Percentiles rank a stretch among this genome's conserved stretches.
Conservation (phyloP, 768 basidiomycete genomes). For the Exidia glandulosa region DNA sequence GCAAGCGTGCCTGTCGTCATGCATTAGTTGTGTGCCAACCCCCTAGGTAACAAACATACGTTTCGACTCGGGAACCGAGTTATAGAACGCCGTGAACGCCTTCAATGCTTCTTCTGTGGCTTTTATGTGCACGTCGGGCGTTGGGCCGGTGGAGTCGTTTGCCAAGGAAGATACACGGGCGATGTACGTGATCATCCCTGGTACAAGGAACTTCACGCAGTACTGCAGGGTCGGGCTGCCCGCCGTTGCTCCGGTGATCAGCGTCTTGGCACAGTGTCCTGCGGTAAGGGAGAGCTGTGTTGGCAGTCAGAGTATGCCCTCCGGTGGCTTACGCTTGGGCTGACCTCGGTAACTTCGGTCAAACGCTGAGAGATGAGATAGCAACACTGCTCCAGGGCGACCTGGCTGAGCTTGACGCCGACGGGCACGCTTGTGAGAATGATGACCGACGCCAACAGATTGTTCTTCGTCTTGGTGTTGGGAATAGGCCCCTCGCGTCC, state of each 20-base stretch:
- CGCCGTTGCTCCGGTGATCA: conserved; percentile 59
- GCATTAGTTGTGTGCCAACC: conserved; percentile 2
- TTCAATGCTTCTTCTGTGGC: conserved; percentile 75
- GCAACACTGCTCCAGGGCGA: conserved; percentile 74
- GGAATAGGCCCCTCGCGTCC: conserved; percentile 71
- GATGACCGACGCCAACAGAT: conserved; percentile 76
- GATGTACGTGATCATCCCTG: conserved; percentile 71
- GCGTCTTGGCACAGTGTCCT: conserved; percentile 79
- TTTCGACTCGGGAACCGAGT: conserved; percentile 42
- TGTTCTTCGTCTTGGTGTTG: conserved; percentile 78
- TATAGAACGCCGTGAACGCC: conserved; percentile 57
- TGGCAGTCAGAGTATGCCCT: background rate
- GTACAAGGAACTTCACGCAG: conserved; percentile 61
- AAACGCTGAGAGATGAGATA: conserved; percentile 77
- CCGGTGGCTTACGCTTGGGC: conserved; percentile 6
- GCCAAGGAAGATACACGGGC: conserved; percentile 53
- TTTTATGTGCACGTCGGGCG: conserved; percentile 41
- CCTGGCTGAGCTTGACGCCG: conserved; percentile 53
- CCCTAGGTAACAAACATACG: conserved; percentile 36
- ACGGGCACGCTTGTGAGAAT: conserved; percentile 71
- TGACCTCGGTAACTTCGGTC: conserved; percentile 55
- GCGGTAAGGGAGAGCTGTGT: conserved; percentile 69
- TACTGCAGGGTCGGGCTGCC: conserved; percentile 59
- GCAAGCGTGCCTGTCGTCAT: conserved; percentile 45
- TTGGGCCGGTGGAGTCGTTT: conserved; percentile 38